These are phyloP conservation scores for Gomphus sp. DNA, from an alignment of 1,284 basidiomycete genomes.

Conservation along the genomic window DNA sequence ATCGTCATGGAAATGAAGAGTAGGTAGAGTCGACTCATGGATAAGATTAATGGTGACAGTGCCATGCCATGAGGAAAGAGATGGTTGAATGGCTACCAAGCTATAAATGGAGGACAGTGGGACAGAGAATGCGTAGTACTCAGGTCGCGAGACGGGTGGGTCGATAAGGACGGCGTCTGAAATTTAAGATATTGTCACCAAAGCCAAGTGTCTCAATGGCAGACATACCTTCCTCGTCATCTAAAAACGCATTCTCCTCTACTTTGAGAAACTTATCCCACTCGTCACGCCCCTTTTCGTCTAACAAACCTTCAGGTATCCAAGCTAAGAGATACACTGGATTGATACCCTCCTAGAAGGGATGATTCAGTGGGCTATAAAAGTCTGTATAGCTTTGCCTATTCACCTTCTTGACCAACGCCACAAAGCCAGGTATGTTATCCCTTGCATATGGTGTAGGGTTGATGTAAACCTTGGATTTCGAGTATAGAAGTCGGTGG, in stretches of 20 bases:
- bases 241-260: constrained; percentile 46
- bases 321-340: constrained; percentile 72
- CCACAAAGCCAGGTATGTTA: constrained; percentile 89
- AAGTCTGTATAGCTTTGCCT: constrained; percentile 1
- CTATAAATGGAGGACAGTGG: constrained; percentile 87
- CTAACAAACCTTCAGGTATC: constrained; percentile 75
- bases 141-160: constrained; percentile 64
- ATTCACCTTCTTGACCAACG: constrained; percentile 74
- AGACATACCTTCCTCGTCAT: constrained; percentile 60
- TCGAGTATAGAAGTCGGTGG: constrained; percentile 74
- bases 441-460: constrained; percentile 87
- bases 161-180: constrained; percentile 73
- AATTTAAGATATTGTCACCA: neutral
- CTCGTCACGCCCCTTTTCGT: constrained; percentile 66
- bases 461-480: constrained; percentile 90
- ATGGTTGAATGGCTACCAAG: constrained; percentile 76
- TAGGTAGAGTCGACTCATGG: constrained; percentile 84
- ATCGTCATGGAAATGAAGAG: constrained; percentile 93
- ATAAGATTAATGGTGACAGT: constrained; percentile 78
- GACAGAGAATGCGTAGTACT: constrained; percentile 93
- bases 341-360: constrained; percentile 56
- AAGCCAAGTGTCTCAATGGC: constrained; percentile 10
- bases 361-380: neutral
- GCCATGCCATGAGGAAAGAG: constrained; percentile 80
- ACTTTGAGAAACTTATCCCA: constrained; percentile 82